These are phyloP conservation scores for Rhodotorula babjevae DNA, from an alignment of 768 basidiomycete species.

Conservation along the genomic window DNA sequence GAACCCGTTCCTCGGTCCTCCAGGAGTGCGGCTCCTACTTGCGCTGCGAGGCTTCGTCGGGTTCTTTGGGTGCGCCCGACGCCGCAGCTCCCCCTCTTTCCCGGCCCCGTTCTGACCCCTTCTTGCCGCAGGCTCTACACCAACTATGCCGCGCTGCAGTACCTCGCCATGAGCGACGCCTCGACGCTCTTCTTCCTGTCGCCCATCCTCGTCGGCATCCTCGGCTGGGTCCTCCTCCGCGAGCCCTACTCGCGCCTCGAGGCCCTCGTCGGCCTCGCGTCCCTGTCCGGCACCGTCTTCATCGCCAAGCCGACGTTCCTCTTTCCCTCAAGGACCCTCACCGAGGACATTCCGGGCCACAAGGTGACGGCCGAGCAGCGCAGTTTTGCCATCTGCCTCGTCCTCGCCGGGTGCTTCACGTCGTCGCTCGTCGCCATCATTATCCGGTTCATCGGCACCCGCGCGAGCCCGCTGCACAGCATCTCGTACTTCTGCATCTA, in stretches of 20 bases:
- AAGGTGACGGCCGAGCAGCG: slow-evolving; percentile 20
- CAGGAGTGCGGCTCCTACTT: slow-evolving; percentile 60
- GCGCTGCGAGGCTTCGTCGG: slow-evolving; percentile 62
- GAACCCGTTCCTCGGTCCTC: slow-evolving; percentile 65
- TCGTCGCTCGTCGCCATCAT: slow-evolving; percentile 60
- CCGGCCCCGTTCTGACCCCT: no score
- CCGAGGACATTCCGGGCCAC: not conserved
- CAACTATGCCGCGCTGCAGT: slow-evolving; percentile 63
- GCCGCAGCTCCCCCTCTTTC: no score
- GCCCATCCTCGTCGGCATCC: slow-evolving; percentile 56
- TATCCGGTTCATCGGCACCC: slow-evolving; percentile 66
- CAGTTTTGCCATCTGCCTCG: slow-evolving; percentile 49
- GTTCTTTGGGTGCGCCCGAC: slow-evolving; percentile 57
- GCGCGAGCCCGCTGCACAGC: slow-evolving; percentile 69
- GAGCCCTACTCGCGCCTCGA: slow-evolving; percentile 42
- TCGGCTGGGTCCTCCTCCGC: slow-evolving; percentile 35
- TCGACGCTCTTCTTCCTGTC: slow-evolving; percentile 70
- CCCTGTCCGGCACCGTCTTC: slow-evolving; percentile 69
- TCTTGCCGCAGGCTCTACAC: slow-evolving; percentile 10
- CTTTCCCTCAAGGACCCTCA: slow-evolving; percentile 49
- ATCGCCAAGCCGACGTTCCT: slow-evolving; percentile 73
- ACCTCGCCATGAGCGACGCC: slow-evolving; percentile 72
- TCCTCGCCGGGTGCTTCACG: slow-evolving; percentile 63
- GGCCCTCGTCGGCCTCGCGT: slow-evolving; percentile 52
- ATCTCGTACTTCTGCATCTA: slow-evolving; percentile 63